Percentiles rank a stretch among this genome's conserved stretches.
Conservation (phyloP, 257 asterid genomes). For the Salvia rosmarinus region DNA sequence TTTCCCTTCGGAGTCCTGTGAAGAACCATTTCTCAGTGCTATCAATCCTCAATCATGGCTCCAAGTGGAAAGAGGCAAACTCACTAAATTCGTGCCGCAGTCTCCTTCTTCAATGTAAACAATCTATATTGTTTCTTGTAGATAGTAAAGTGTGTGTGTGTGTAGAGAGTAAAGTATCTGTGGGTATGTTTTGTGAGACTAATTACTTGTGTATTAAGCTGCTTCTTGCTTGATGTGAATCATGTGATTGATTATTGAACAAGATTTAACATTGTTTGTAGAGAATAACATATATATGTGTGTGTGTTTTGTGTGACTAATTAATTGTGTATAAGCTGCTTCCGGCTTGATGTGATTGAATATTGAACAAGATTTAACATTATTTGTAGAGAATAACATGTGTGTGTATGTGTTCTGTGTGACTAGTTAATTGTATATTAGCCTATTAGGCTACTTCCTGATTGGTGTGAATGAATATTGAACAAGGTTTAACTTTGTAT, state of each 20-base stretch:
- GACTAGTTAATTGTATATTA: too few species aligned
- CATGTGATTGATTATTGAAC: constrained; percentile 23
- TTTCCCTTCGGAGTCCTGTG: constrained; percentile 85
- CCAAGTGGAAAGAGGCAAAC: constrained; percentile 98
- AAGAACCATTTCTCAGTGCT: constrained; percentile 67
- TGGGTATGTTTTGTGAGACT: constrained; percentile 3
- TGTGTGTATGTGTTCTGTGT: background rate
- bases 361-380: constrained; percentile 14
- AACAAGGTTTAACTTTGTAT: constrained; percentile 30
- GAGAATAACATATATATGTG: constrained; percentile 47
- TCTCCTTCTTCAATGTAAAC: constrained; percentile 83
- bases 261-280: constrained; percentile 47
- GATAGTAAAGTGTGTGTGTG: too few species aligned
- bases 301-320: too few species aligned
- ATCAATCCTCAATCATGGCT: constrained; percentile 98
- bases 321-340: background rate
- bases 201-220: constrained; percentile 17
- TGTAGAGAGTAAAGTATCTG: background rate
- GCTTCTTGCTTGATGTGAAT: constrained; percentile 4
- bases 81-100: constrained; percentile 60
- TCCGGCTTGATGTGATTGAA: constrained; percentile 12
- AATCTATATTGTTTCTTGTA: constrained; percentile 1
- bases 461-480: constrained; percentile 14
- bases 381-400: constrained; percentile 66
- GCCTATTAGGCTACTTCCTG: background rate